phyloP scores from a whole-genome alignment of 495 filamentous ascomycete genomes.

The Cercophora scortea region DNA sequence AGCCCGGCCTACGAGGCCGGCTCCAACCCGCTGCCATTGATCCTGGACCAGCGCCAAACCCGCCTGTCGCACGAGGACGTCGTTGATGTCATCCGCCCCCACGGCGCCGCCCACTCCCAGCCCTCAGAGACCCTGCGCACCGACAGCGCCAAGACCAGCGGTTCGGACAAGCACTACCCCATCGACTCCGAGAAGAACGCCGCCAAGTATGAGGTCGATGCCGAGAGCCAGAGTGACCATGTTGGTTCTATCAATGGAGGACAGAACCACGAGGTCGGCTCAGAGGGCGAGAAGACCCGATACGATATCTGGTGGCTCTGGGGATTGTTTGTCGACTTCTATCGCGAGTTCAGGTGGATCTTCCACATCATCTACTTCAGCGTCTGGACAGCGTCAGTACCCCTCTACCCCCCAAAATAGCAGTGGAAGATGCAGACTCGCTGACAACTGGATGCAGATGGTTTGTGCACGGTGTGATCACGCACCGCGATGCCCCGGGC shows the following conservation, averaged over 20 bases:
- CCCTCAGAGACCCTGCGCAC: background rate
- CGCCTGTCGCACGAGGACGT: background rate
- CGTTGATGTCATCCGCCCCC: background rate
- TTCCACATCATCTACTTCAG: constrained; percentile 7
- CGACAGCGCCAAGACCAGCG: constrained; percentile 1
- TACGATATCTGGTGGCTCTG: background rate
- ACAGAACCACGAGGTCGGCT: background rate
- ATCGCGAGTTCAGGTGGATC: background rate
- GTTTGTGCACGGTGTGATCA: constrained; percentile 35
- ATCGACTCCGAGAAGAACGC: constrained; percentile 3
- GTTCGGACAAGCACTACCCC: background rate
- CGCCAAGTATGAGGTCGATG: constrained; percentile 12
- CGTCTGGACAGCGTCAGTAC: constrained; percentile 19
- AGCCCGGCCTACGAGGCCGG: background rate
- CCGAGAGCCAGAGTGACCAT: constrained; percentile 18
- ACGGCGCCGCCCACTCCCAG: background rate
- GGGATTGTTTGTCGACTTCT: background rate
- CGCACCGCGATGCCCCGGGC: constrained; percentile 54
- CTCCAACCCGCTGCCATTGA: background rate
- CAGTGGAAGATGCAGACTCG: background rate
- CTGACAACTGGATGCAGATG: background rate
- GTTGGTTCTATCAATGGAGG: constrained; percentile 14
- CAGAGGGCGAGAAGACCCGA: background rate
- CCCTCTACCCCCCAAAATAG: background rate
- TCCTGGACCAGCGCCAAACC: background rate